Conservation (phyloP, 345 rosid genomes). For the Populus simonii region DNA sequence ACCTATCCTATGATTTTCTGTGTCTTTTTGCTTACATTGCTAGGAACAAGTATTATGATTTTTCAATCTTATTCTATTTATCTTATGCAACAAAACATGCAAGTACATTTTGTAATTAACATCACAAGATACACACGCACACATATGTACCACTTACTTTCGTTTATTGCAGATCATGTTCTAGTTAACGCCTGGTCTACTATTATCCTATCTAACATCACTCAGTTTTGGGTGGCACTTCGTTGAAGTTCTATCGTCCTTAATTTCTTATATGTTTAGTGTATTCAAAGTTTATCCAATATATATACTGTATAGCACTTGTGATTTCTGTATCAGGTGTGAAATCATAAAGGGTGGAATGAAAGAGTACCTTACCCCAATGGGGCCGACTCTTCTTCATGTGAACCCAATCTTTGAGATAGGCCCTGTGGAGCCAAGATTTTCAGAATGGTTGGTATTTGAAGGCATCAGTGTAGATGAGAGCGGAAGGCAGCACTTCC, state of each 20-base stretch:
- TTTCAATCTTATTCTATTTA: too few relatives aligned
- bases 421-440: constrained; percentile 91
- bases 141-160: too few relatives aligned
- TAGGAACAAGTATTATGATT: neutral
- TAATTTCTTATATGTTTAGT: too few relatives aligned
- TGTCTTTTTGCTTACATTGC: neutral
- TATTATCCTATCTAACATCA: too few relatives aligned
- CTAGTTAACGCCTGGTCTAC: too few relatives aligned
- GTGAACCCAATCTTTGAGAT: constrained; percentile 91
- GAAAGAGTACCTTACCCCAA: constrained; percentile 92
- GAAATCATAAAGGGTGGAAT: constrained; percentile 80
- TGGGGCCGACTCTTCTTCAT: constrained; percentile 88
- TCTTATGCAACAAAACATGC: too few relatives aligned
- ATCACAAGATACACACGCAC: too few relatives aligned
- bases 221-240: too few relatives aligned
- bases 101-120: too few relatives aligned
- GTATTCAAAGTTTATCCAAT: neutral
- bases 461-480: constrained; percentile 93
- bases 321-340: constrained; percentile 42
- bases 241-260: too few relatives aligned
- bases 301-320: neutral
- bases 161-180: too few relatives aligned
- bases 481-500: constrained; percentile 74
- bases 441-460: constrained; percentile 91
- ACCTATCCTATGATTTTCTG: neutral